phyloP scores from a whole-genome alignment of 495 filamentous ascomycete species.

The Xylaria bambusicola region DNA sequence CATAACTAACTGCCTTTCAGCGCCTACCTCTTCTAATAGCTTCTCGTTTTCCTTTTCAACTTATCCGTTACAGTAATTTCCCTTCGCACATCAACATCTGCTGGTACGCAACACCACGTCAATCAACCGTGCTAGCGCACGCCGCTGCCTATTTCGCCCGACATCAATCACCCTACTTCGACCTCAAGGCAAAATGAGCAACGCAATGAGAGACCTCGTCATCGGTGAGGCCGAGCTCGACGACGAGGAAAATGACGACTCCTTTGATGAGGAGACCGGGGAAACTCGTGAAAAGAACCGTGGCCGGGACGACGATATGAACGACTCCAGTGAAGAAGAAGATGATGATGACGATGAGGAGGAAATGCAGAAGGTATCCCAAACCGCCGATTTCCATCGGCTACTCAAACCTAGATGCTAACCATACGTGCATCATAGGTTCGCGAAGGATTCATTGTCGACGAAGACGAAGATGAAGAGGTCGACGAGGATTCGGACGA shows the following conservation, averaged over 20 bases:
- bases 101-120: background rate
- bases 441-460: conserved; percentile 93
- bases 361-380: conserved; percentile 56
- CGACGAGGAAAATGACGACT: conserved; percentile 89
- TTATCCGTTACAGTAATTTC: background rate
- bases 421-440: conserved; percentile 53
- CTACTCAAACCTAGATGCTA: background rate
- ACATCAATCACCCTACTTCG: background rate
- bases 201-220: conserved; percentile 68
- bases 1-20: background rate
- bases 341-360: conserved; percentile 94
- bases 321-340: conserved; percentile 94
- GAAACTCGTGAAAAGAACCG: conserved; percentile 50
- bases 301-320: conserved; percentile 57
- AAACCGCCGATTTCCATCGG: background rate
- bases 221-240: conserved; percentile 83
- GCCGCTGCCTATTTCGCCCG: background rate
- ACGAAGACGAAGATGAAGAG: conserved; percentile 82
- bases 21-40: background rate
- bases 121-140: background rate
- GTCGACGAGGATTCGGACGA: conserved; percentile 65
- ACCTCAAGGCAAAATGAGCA: conserved; percentile 59
- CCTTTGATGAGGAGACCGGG: conserved; percentile 78
- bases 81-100: background rate
- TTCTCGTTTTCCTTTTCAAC: background rate